Evolutionary conservation across 2,329 filamentous ascomycete genomes (phyloP), one percentile per base, ranked within the genome.

Genomic region (Monilinia laxa): DNA sequence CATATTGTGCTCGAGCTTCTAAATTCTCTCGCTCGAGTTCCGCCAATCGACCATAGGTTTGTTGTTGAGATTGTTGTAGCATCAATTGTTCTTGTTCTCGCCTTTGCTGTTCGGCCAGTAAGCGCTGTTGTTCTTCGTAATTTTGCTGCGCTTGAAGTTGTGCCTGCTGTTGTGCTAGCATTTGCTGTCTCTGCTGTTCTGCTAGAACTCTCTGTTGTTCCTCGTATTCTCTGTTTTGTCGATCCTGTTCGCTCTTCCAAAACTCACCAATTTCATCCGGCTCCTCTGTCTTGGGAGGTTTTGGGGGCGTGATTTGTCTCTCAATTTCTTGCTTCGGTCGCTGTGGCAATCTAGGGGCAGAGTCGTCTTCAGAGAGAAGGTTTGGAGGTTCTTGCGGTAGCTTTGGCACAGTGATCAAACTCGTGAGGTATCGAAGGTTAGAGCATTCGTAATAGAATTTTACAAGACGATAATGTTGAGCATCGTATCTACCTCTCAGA

Each of bases 361-460:
- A 86, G 64, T 94, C 92, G 69, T 96, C 93, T 75, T 96, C 93
- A 25, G 87, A 87, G 20, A 97, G 83, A 51, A 98, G 83, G 74
- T 92, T 98, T 0, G 95, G 95, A 0, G 95, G 91, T 66, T 98
- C 93, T 79, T 96, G 92, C 0, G 95, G 93, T 62, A 99, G 85
- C 78, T 97, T 98, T 0, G 95, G 95, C 9, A 99, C 92, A 1
- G 92, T 96, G 75, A 99, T 98, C 62, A 99, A 83, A 75, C 93
- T 97, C 18, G 95, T 99, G 59, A 99, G 85, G 77, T 99, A 99
- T 73, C 95, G 90, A 65, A 99, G 84, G 78, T 98, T 99, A 14
- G 95, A 97, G 80, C 95, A 99, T 80, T 99, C 95, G 79, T 98
- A 98, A 81, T 99, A 99, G 80, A 98, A 99, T 76, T 96, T 95